phyloP scores from a whole-genome alignment of 148 eudicot genomes.

The Bassia scoparia region DNA sequence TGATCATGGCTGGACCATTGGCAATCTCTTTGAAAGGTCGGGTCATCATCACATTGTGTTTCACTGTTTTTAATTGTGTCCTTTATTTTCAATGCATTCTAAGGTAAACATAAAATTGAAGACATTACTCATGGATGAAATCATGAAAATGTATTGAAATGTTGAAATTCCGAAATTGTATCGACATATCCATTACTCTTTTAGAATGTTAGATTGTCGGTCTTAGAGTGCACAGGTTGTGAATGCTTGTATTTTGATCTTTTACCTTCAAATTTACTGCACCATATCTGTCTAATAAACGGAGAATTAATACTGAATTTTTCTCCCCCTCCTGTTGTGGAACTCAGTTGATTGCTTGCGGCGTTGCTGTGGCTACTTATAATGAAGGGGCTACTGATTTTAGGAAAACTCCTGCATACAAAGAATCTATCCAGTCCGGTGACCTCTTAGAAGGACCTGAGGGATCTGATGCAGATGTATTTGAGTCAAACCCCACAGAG shows the following conservation, averaged over 20 bases:
- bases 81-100: neutral
- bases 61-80: neutral
- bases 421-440: slow-evolving; percentile 72
- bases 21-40: neutral
- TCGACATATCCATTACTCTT: neutral
- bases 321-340: neutral
- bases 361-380: slow-evolving; percentile 85
- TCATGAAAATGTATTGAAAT: neutral
- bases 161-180: neutral
- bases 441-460: slow-evolving; percentile 77
- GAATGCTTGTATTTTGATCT: neutral
- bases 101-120: neutral
- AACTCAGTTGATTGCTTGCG: slow-evolving; percentile 69
- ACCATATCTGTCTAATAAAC: neutral
- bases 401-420: slow-evolving; percentile 72
- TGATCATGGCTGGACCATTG: neutral
- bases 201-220: neutral
- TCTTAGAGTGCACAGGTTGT: neutral
- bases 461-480: slow-evolving; percentile 60
- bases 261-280: neutral
- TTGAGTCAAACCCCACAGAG: slow-evolving; percentile 90
- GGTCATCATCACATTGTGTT: neutral
- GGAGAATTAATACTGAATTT: neutral
- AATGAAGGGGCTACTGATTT: slow-evolving; percentile 98
- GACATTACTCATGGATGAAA: neutral